These are phyloP conservation scores for Pulchroboletus neoregius DNA, from an alignment of 1,284 basidiomycete genomes.

Conservation along the genomic window DNA sequence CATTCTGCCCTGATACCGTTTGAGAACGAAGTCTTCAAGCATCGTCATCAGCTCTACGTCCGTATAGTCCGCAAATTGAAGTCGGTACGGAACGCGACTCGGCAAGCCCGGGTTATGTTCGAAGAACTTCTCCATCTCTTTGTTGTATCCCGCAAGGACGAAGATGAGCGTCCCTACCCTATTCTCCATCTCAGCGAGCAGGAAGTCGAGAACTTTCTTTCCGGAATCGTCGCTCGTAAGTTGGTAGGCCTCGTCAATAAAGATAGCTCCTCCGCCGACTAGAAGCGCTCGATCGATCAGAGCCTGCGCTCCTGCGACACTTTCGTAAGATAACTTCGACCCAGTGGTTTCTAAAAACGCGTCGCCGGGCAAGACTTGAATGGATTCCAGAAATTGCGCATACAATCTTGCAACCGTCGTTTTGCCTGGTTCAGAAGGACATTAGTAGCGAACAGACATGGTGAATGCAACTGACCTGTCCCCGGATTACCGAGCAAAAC, in stretches of 20 bases:
- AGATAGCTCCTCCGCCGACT: slow-evolving; percentile 57
- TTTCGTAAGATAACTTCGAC: slow-evolving; percentile 51
- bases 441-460: neutral
- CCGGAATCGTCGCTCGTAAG: slow-evolving; percentile 45
- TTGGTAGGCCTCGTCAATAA: slow-evolving; percentile 67
- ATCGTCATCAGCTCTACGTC: slow-evolving; percentile 52
- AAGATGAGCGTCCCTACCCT: slow-evolving; percentile 57
- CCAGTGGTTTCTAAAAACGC: slow-evolving; percentile 60
- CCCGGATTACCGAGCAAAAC: slow-evolving; percentile 58
- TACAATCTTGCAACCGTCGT: slow-evolving; percentile 67
- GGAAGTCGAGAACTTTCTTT: slow-evolving; percentile 56
- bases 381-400: slow-evolving; percentile 53
- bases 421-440: slow-evolving; percentile 44
- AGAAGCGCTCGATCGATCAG: slow-evolving; percentile 42
- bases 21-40: slow-evolving; percentile 45
- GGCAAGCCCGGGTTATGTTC: slow-evolving; percentile 64
- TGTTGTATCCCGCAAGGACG: slow-evolving; percentile 63
- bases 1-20: slow-evolving; percentile 47
- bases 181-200: slow-evolving; percentile 70
- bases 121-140: slow-evolving; percentile 69
- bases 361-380: slow-evolving; percentile 47
- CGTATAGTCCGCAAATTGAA: slow-evolving; percentile 56
- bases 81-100: slow-evolving; percentile 56
- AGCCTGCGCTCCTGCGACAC: slow-evolving; percentile 46
- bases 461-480: slow-evolving; percentile 39